Percentiles rank a stretch among this genome's conserved stretches.
Conservation (phyloP, 768 basidiomycete genomes). For the Suillus weaverae region DNA sequence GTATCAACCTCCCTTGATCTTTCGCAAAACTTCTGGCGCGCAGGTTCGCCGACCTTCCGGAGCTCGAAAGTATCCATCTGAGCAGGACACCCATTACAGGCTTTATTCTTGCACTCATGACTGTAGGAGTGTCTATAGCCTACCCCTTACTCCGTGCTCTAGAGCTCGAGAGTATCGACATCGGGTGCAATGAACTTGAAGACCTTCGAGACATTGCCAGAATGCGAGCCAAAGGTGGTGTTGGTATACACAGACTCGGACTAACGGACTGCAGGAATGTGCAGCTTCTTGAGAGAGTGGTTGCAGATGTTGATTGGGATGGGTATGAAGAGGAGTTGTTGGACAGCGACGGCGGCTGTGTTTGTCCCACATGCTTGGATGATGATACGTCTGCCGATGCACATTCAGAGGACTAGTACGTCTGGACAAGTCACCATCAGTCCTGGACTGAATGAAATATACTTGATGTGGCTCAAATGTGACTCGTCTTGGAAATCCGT, state of each 20-base stretch:
- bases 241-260: not conserved
- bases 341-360: not conserved
- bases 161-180: not conserved
- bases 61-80: not conserved
- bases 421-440: not conserved
- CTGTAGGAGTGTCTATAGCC: not conserved
- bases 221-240: not conserved
- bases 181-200: not conserved
- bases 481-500: too few species aligned
- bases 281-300: slow-evolving; percentile 8
- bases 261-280: not conserved
- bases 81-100: not conserved
- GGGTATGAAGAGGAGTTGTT: slow-evolving; percentile 3
- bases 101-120: not conserved
- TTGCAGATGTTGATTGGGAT: slow-evolving; percentile 21
- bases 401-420: not conserved
- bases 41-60: not conserved
- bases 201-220: not conserved
- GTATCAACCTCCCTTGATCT: not conserved
- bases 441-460: not conserved
- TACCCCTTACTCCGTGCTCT: not conserved
- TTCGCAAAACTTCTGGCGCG: not conserved
- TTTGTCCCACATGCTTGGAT: too few species aligned
- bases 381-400: not conserved
- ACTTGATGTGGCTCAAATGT: too few species aligned